Base-by-base conservation (phyloP, 495 filamentous ascomycete species). In the Ramalina peruviana region DNA sequence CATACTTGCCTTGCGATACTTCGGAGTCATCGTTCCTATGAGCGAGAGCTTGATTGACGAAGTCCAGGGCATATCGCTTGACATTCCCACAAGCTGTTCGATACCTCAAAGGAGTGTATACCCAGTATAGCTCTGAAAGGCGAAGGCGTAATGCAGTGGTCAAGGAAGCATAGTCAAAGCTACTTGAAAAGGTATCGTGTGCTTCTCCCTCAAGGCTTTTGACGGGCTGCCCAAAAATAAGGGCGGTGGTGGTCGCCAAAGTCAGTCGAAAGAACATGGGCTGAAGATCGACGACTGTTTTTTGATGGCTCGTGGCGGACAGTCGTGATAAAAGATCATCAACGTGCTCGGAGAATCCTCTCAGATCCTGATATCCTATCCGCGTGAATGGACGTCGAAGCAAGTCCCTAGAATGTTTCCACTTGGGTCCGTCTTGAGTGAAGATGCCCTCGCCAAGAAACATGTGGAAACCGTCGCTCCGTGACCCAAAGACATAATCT, bases 401-500 rank as follows among this genome's bases (percentile, higher is more conserved):
- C 6, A 76, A 57, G 16, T 71, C 68, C 17, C 76, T 63, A 1
- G 71, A 76, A 33, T 66, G 68, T 46, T 67, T 68, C 77, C 77
- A 81, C 1, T 59, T 43, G 30, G 42, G 30, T 1, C 76, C 75
- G 15, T 79, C 72, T 43, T 74, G 68, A 1, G 70, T 67, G 54
- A 80, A 79, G 49, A 80, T 78, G 2, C 74, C 74, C 12, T 71
- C 60, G 17, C 73, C 71, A 16, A 79, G 58, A 16, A 74, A 52
- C 6, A 66, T 60, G 19, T 54, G 49, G 16, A 65, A 54, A 10
- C 53, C 60, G n/a, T 52, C 27, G 30, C 60, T 55, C 23, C 71
- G 61, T n/a, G 41, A 38, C 15, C 63, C 63, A 27, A 59, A 39
- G 16, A 39, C 60, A 48, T 23, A 75, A 53, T 57, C 67, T 62